A percentile compares a stretch with the other conserved stretches of the same genome.
These are phyloP conservation scores for Colletotrichum sp. DNA, from an alignment of 2,329 filamentous ascomycete genomes.

Conservation along the genomic window DNA sequence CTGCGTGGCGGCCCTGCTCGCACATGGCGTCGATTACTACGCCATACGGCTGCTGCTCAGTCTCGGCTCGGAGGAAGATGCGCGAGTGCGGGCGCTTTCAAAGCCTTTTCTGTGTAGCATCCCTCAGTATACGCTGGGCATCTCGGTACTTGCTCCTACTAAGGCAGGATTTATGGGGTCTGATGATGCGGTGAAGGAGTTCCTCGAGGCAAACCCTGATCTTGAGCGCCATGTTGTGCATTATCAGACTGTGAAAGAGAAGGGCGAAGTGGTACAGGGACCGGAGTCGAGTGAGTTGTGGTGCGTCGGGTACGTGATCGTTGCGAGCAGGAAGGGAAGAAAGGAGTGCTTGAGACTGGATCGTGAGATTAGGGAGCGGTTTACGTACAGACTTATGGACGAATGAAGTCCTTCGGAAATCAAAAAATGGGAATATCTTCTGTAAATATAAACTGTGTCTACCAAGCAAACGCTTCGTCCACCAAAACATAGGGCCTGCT, in stretches of 20 bases:
- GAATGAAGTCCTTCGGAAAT: background rate
- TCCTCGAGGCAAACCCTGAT: slow-evolving; percentile 3
- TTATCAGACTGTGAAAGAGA: slow-evolving; percentile 19
- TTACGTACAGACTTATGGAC: slow-evolving; percentile 3
- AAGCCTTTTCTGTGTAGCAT: slow-evolving; percentile 22
- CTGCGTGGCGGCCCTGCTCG: slow-evolving; percentile 24
- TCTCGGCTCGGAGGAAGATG: slow-evolving; percentile 15
- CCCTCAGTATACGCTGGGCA: slow-evolving; percentile 21
- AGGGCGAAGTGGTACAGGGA: slow-evolving; percentile 7
- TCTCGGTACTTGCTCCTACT: slow-evolving; percentile 20
- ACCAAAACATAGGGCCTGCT: slow-evolving; percentile 15
- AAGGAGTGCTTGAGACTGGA: slow-evolving; percentile 7
- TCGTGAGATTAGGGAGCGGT: background rate
- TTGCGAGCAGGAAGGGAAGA: slow-evolving; percentile 3
- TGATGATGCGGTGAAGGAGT: slow-evolving; percentile 3
- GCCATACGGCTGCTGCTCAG: slow-evolving; percentile 27
- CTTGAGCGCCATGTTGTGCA: slow-evolving; percentile 10
- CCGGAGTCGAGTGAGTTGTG: slow-evolving; percentile 20
- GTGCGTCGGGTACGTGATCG: slow-evolving; percentile 17
- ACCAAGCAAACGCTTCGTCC: slow-evolving; percentile 26
- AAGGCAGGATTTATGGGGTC: slow-evolving; percentile 15
- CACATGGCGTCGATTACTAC: slow-evolving; percentile 35
- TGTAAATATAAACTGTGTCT: background rate
- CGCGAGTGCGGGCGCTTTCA: slow-evolving; percentile 22
- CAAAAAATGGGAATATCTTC: background rate